Evolutionary conservation across 257 asterid species (phyloP).

Genomic region (Solanum medicagineum): DNA sequence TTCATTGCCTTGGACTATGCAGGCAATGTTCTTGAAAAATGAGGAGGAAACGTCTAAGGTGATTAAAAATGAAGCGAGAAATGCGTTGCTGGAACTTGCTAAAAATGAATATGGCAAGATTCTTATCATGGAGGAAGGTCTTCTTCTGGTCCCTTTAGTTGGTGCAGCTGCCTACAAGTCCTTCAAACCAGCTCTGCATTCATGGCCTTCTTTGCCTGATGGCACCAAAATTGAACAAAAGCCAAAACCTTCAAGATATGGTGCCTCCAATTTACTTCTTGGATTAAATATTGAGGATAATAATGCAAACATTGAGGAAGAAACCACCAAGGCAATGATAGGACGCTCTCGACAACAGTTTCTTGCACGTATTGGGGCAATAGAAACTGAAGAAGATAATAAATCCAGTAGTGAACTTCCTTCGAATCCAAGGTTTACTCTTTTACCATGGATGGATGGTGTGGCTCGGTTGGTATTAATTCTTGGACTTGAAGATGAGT

Average conservation of each 20-base stretch:
- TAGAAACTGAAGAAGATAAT: conserved; percentile 52
- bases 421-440: conserved; percentile 34
- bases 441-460: conserved; percentile 66
- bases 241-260: conserved; percentile 61
- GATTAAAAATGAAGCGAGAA: conserved; percentile 50
- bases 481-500: conserved; percentile 79
- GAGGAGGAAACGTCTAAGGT: conserved; percentile 41
- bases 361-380: conserved; percentile 81
- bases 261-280: conserved; percentile 62
- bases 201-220: conserved; percentile 91
- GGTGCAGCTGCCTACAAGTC: conserved; percentile 70
- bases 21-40: conserved; percentile 55
- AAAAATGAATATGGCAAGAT: conserved; percentile 59
- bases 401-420: conserved; percentile 12
- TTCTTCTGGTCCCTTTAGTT: conserved; percentile 66
- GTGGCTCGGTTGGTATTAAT: conserved; percentile 83
- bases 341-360: conserved; percentile 71
- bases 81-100: conserved; percentile 58
- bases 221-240: conserved; percentile 53
- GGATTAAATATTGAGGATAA: conserved; percentile 43
- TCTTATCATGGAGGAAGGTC: conserved; percentile 77
- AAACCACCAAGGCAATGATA: conserved; percentile 46
- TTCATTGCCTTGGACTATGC: conserved; percentile 11
- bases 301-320: conserved; percentile 43
- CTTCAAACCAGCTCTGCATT: conserved; percentile 49